phyloP scores from a whole-genome alignment of 176 grass and related monocot genomes.

The Stipa capillata region DNA sequence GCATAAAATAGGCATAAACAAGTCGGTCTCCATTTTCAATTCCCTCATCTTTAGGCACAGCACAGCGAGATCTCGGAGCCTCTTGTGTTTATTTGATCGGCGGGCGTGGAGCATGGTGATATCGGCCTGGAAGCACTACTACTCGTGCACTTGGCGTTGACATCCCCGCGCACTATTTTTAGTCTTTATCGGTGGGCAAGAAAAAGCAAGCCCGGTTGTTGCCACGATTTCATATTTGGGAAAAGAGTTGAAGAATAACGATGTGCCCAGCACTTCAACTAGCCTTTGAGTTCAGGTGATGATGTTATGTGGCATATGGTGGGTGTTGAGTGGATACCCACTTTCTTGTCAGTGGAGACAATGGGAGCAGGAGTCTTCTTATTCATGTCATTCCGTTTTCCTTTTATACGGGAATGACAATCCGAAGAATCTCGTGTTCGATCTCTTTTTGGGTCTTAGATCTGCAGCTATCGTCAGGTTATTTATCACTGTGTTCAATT shows the following conservation, averaged over 20 bases:
- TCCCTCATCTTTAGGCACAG: background rate
- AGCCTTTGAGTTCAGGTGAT: background rate
- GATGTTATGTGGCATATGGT: conserved; percentile 8
- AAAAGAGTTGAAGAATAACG: too few species aligned
- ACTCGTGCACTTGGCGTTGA: conserved; percentile 8
- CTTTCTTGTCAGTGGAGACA: background rate
- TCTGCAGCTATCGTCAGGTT: background rate
- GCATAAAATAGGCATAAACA: background rate
- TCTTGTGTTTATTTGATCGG: too few species aligned
- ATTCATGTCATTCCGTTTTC: background rate
- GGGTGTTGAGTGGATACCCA: conserved; percentile 18
- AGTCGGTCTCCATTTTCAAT: background rate
- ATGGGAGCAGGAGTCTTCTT: background rate
- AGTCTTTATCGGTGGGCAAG: background rate
- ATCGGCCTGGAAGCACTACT: background rate
- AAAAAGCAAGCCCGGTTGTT: too few species aligned
- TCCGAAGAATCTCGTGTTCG: background rate
- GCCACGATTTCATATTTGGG: background rate
- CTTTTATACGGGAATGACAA: background rate
- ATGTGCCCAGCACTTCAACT: too few species aligned
- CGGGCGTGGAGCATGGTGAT: background rate
- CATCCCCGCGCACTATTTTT: conserved; percentile 8
- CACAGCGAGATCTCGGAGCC: background rate
- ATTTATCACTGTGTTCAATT: too few species aligned
- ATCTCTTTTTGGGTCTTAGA: background rate